Evolutionary conservation across 1,139 yeast species (phyloP).

Genomic region (Hansenula anomala): DNA sequence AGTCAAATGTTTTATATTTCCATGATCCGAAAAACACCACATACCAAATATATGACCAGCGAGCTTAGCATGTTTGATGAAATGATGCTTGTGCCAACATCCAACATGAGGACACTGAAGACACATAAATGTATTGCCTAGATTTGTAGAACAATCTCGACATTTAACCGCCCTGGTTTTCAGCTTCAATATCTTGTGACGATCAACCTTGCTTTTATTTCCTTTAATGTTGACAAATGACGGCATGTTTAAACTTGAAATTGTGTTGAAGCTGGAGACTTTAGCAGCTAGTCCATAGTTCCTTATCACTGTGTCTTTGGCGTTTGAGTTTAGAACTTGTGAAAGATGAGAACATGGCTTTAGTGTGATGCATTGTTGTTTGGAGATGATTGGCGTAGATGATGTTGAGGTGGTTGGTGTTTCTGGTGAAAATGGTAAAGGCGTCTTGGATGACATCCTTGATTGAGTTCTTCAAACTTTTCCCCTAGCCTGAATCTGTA

Average conservation of each 20-base stretch:
- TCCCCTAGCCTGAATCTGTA: no score
- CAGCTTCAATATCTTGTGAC: slow-evolving; percentile 31
- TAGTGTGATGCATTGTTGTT: slow-evolving; percentile 18
- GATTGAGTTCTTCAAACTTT: no score
- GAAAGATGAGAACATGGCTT: slow-evolving; percentile 51
- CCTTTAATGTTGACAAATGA: slow-evolving; percentile 6
- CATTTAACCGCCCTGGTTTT: slow-evolving; percentile 45
- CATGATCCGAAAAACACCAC: slow-evolving; percentile 9
- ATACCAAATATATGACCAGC: slow-evolving; percentile 70
- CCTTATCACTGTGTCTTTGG: slow-evolving; percentile 49
- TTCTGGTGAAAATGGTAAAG: slow-evolving; percentile 3
- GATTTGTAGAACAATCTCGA: slow-evolving; percentile 35
- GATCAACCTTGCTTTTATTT: slow-evolving; percentile 31
- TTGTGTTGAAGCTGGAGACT: slow-evolving; percentile 33
- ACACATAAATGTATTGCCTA: slow-evolving; percentile 51
- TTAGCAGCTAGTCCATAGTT: slow-evolving; percentile 58
- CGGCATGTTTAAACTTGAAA: slow-evolving; percentile 22
- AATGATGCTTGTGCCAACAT: slow-evolving; percentile 58
- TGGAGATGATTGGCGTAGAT: neutral
- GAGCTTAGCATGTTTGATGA: slow-evolving; percentile 52
- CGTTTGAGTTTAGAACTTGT: slow-evolving; percentile 49
- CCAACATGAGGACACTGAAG: slow-evolving; percentile 83
- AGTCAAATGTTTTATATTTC: neutral
- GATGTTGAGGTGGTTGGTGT: neutral
- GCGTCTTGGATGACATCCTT: slow-evolving; percentile 3